phyloP scores from a whole-genome alignment of 495 filamentous ascomycete species.

The Talaromyces thailandensis region DNA sequence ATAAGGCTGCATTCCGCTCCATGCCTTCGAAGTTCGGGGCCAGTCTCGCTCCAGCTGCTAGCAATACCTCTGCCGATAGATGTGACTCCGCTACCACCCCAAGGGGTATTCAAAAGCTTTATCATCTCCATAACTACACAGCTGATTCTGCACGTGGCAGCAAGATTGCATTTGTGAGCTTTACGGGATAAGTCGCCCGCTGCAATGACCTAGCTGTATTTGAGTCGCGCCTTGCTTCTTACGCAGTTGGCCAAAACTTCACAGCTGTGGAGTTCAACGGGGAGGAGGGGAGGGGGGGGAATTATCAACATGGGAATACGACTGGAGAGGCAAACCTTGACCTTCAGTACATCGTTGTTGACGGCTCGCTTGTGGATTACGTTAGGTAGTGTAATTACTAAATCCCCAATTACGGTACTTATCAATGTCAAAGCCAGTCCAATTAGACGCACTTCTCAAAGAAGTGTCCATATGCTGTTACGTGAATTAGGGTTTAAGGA shows the following conservation, averaged over 20 bases:
- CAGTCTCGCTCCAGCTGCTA: not conserved
- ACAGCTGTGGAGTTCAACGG: slow-evolving; percentile 5
- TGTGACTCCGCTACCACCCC: slow-evolving; percentile 47
- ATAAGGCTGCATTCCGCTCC: slow-evolving; percentile 14
- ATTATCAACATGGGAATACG: slow-evolving; percentile 37
- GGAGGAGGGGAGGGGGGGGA: too few relatives aligned
- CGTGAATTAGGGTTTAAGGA: too few relatives aligned
- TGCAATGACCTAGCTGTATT: slow-evolving; percentile 50
- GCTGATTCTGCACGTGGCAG: slow-evolving; percentile 25
- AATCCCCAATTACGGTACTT: too few relatives aligned
- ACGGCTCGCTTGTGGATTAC: too few relatives aligned
- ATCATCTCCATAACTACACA: slow-evolving; percentile 48
- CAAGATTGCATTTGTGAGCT: slow-evolving; percentile 58
- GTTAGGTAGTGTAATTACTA: too few relatives aligned
- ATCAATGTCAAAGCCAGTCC: too few relatives aligned
- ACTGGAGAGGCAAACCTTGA: slow-evolving; percentile 67
- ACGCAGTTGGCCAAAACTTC: slow-evolving; percentile 22
- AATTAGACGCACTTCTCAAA: too few relatives aligned
- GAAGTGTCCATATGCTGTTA: too few relatives aligned
- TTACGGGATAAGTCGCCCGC: slow-evolving; percentile 56
- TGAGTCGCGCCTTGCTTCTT: slow-evolving; percentile 42
- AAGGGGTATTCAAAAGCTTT: slow-evolving; percentile 49
- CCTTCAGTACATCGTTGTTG: slow-evolving; percentile 59
- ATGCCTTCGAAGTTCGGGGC: slow-evolving; percentile 4
- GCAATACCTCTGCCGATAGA: slow-evolving; percentile 10